phyloP scores from a whole-genome alignment of 2,329 filamentous ascomycete genomes.

The Nigrospora sphaerica region DNA sequence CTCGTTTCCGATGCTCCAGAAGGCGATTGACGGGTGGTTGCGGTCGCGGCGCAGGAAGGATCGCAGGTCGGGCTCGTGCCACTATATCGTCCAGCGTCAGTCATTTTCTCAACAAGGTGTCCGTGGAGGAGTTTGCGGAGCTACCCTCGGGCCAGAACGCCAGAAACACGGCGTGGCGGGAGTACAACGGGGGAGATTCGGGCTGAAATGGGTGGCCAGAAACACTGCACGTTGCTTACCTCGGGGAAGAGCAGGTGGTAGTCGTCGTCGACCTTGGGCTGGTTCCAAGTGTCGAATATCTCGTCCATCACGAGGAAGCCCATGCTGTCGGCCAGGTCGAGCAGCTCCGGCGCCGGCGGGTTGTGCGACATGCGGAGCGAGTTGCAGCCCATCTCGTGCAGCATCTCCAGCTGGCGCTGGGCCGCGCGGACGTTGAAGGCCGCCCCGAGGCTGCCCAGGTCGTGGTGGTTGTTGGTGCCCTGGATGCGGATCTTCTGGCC shows the following conservation, averaged over 20 bases:
- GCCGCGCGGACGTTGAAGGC: slow-evolving; percentile 43
- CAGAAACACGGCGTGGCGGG: too few relatives aligned
- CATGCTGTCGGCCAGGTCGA: slow-evolving; percentile 40
- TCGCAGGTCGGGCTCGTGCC: slow-evolving; percentile 45
- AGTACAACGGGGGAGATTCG: too few relatives aligned
- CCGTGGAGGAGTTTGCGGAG: too few relatives aligned
- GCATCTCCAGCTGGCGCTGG: slow-evolving; percentile 39
- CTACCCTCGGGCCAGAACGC: too few relatives aligned
- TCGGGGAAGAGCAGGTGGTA: slow-evolving; percentile 44
- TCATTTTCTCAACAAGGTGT: too few relatives aligned
- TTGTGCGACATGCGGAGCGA: slow-evolving; percentile 46
- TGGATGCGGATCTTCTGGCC: slow-evolving; percentile 34
- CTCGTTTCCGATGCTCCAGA: slow-evolving; percentile 49
- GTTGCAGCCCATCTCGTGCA: slow-evolving; percentile 42
- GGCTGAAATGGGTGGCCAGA: too few relatives aligned
- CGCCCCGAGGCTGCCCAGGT: slow-evolving; percentile 40
- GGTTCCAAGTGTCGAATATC: slow-evolving; percentile 45
- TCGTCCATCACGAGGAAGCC: slow-evolving; percentile 46
- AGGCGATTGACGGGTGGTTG: slow-evolving; percentile 45
- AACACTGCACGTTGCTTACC: too few relatives aligned
- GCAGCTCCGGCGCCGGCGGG: slow-evolving; percentile 41
- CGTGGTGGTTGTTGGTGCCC: slow-evolving; percentile 44
- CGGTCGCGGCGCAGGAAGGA: slow-evolving; percentile 44
- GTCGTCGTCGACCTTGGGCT: slow-evolving; percentile 37
- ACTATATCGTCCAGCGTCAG: too few relatives aligned